Evolutionary conservation across 106 monocot genomes (phyloP).

Genomic region (Vanilla planifolia): DNA sequence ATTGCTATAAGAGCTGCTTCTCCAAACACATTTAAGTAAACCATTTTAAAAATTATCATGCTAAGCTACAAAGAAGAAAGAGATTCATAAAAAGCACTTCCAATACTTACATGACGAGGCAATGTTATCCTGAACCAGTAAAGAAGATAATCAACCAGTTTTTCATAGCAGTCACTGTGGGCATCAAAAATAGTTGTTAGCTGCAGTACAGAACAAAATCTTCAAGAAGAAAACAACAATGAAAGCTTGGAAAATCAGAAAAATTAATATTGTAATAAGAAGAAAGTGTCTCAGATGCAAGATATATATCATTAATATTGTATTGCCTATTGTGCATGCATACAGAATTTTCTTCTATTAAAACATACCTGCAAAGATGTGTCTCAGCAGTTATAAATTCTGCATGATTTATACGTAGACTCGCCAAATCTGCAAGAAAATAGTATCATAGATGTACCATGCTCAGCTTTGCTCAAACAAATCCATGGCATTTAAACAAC

Average conservation of each 20-base stretch:
- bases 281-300: neutral
- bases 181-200: constrained; percentile 4
- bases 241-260: neutral
- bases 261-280: neutral
- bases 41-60: no score
- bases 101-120: constrained; percentile 59
- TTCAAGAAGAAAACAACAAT: neutral
- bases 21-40: no score
- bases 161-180: constrained; percentile 72
- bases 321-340: neutral
- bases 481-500: neutral
- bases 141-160: constrained; percentile 73
- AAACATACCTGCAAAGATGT: constrained; percentile 77
- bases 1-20: no score
- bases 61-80: no score
- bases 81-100: neutral
- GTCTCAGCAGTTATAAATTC: constrained; percentile 51
- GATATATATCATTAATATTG: neutral
- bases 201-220: neutral
- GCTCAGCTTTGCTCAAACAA: neutral
- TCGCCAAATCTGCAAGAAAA: constrained; percentile 68
- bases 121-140: constrained; percentile 87
- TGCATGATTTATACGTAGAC: constrained; percentile 46
- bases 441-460: neutral
- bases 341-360: neutral